Evolutionary conservation across 2,329 filamentous ascomycete genomes (phyloP), one percentile per base, ranked within the genome.

Genomic region (Atkinsonella hypoxylon): DNA sequence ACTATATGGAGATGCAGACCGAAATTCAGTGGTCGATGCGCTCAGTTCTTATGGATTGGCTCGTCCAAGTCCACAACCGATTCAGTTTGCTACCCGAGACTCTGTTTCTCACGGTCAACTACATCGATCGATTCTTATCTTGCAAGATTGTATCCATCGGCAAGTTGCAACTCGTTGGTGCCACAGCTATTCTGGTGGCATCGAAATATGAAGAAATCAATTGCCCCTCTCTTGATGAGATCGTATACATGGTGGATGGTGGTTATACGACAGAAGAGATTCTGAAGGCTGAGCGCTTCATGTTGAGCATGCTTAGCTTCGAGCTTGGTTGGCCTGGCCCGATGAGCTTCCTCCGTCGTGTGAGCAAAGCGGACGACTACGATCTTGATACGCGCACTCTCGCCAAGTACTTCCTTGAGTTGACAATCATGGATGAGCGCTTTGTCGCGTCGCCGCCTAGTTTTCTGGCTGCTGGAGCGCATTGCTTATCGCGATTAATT

Each of bases 21-120:
- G 91, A 97, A 67, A 94, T 98, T 51, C 88, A 95, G 64, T 98
- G 93, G 93, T 95, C 90, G 2, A 98, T 97, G 93, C 88, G 93
- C 45, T 85, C 89, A 6, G 89, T 97, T 20, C 76, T 98, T 50
- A 94, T 98, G 83, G 93, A 97, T 67, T 98, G 93, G 93, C 77
- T 98, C 42, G 86, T 97, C 45, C 90, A 98, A 67, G 93, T 98
- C 31, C 93, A 98, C 66, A 81, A 84, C 59, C 87, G 93, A 36
- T 98, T 98, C 71, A 81, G 79, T 36, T 78, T 98, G 30, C 79
- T 97, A 9, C 91, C 91, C 0, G 93, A 98, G 73, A 98, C 93
- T 0, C 74, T 98, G 6, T 98, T 95, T 71, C 79, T 97, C 52
- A 87, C 85, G 26, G 87, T 95, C 70, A 98, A 98, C 73, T 96